These are phyloP conservation scores for Cercospora zeina DNA, from an alignment of 2,329 filamentous ascomycete species.

Conservation along the genomic window DNA sequence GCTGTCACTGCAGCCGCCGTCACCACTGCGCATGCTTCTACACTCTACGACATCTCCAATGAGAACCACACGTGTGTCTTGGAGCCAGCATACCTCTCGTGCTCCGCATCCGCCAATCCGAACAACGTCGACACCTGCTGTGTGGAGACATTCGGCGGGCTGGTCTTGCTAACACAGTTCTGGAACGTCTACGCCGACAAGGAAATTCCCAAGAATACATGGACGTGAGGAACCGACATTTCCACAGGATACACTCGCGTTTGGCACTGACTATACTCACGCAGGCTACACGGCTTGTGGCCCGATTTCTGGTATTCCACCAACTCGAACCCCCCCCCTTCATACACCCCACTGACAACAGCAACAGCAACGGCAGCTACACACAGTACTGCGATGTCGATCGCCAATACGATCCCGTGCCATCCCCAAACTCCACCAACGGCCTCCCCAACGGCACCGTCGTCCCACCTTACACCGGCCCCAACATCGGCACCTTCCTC, in stretches of 20 bases:
- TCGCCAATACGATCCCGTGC: constrained; percentile 62
- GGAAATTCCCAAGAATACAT: constrained; percentile 57
- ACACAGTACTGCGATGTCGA: constrained; percentile 67
- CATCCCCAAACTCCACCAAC: constrained; percentile 63
- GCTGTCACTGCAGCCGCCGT: constrained; percentile 20
- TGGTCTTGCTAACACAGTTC: constrained; percentile 63
- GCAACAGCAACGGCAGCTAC: constrained; percentile 54
- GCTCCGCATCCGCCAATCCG: constrained; percentile 49
- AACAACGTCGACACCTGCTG: constrained; percentile 61
- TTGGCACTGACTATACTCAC: background rate
- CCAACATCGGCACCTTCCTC: constrained; percentile 60
- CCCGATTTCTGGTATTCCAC: constrained; percentile 6
- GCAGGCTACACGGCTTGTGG: constrained; percentile 5
- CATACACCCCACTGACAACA: background rate
- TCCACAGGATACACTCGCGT: no score
- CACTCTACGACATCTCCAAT: constrained; percentile 50
- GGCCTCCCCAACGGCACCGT: constrained; percentile 53
- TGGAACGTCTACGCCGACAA: constrained; percentile 67
- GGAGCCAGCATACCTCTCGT: constrained; percentile 47
- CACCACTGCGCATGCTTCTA: constrained; percentile 38
- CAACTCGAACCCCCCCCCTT: background rate
- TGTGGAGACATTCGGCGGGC: constrained; percentile 63
- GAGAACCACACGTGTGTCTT: constrained; percentile 60
- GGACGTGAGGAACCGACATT: constrained; percentile 46
- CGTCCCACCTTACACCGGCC: constrained; percentile 60